Percentiles rank a stretch among this genome's conserved stretches.
Evolutionary conservation across 2,329 filamentous ascomycete species (phyloP).

Genomic region (Trichoderma koningiopsis): DNA sequence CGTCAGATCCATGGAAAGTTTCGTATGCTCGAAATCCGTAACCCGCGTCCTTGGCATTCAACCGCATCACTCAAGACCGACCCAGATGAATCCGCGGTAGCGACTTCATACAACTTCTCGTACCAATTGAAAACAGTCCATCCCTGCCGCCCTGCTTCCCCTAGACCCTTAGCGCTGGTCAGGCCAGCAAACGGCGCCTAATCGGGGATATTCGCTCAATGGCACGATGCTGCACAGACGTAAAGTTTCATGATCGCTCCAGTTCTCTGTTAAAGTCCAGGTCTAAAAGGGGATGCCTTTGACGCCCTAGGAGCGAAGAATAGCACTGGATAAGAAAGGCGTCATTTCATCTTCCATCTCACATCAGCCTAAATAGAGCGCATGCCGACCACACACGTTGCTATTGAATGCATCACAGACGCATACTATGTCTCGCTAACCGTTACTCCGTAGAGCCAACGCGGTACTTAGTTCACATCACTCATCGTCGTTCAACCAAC

Average conservation of each 20-base stretch:
- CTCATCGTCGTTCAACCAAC: not conserved
- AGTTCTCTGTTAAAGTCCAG: not conserved
- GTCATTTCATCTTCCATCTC: not conserved
- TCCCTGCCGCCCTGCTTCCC: not conserved
- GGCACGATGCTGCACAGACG: not conserved
- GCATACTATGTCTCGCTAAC: not conserved
- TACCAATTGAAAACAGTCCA: slow-evolving; percentile 8
- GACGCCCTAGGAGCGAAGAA: not conserved
- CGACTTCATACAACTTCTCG: not conserved
- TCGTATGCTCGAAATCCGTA: not conserved
- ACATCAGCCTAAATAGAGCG: slow-evolving; percentile 9
- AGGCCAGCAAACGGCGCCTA: slow-evolving; percentile 9
- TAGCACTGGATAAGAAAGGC: not conserved
- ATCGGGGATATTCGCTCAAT: slow-evolving; percentile 3
- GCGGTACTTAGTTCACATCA: not conserved
- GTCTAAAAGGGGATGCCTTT: not conserved
- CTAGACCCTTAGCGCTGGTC: slow-evolving; percentile 4
- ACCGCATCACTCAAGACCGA: not conserved
- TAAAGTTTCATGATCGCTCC: slow-evolving; percentile 11
- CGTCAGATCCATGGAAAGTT: not conserved
- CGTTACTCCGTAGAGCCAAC: too few species aligned
- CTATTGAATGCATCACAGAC: not conserved
- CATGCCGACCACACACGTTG: not conserved
- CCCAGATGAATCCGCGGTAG: not conserved
- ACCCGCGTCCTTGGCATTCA: not conserved